phyloP scores from a whole-genome alignment of 108 stramenopile species.

The Stephanodiscus minutulus region DNA sequence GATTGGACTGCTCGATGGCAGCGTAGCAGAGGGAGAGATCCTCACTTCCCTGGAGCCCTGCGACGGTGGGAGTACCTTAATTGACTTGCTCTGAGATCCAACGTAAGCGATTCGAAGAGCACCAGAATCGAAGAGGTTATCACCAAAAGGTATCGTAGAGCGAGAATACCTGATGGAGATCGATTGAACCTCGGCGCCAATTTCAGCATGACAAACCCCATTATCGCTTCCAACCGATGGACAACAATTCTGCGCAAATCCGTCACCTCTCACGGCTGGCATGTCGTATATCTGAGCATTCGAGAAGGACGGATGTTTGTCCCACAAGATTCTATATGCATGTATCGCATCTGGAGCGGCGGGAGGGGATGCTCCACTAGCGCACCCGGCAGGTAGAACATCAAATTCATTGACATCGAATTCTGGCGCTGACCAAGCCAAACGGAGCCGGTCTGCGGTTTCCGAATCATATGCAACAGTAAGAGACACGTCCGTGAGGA shows the following conservation, averaged over 20 bases:
- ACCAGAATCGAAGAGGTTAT: constrained; percentile 43
- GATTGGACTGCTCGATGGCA: constrained; percentile 38
- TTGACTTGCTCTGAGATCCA: constrained; percentile 52
- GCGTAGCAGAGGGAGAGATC: constrained; percentile 28
- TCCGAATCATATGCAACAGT: constrained; percentile 41
- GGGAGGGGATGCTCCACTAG: constrained; percentile 32
- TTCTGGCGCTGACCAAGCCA: constrained; percentile 51
- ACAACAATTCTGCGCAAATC: constrained; percentile 46
- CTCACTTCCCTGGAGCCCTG: constrained; percentile 33
- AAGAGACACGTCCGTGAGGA: constrained; percentile 31
- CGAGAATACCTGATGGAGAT: constrained; percentile 37
- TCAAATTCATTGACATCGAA: constrained; percentile 38
- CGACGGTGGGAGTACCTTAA: constrained; percentile 36
- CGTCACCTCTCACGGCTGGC: constrained; percentile 47
- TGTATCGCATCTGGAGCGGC: constrained; percentile 37
- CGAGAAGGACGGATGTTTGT: constrained; percentile 49
- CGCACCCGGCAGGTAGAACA: constrained; percentile 38
- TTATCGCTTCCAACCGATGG: constrained; percentile 21
- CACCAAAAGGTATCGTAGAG: constrained; percentile 21
- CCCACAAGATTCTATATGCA: constrained; percentile 52
- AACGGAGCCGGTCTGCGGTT: constrained; percentile 51
- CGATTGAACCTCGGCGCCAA: constrained; percentile 58
- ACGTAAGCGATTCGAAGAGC: constrained; percentile 45
- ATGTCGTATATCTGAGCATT: constrained; percentile 40
- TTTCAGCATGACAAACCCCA: constrained; percentile 46